Percentiles rank a stretch among this genome's conserved stretches.
Conservation (phyloP, 2,329 filamentous ascomycete species). For the Magnaporthiopsis poae region DNA sequence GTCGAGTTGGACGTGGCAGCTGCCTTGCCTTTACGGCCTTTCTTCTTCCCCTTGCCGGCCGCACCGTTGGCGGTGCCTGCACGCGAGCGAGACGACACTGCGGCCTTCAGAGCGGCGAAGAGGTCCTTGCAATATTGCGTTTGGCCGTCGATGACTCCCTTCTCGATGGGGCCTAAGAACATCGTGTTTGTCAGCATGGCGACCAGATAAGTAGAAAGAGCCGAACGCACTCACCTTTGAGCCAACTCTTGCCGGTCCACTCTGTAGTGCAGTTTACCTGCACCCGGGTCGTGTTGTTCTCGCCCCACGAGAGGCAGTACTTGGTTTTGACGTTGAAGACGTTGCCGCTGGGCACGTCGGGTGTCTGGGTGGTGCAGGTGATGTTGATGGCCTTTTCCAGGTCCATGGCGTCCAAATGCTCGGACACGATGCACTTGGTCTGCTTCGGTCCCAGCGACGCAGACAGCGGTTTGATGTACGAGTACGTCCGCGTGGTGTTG, state of each 20-base stretch:
- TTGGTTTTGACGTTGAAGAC: conserved; percentile 86
- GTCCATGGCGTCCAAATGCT: conserved; percentile 75
- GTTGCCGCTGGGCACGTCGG: conserved; percentile 89
- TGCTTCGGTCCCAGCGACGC: conserved; percentile 80
- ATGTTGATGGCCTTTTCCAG: conserved; percentile 78
- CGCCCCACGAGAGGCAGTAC: conserved; percentile 88
- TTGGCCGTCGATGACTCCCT: conserved; percentile 86
- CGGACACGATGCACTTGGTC: conserved; percentile 85
- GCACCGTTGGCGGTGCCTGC: conserved; percentile 36
- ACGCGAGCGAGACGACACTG: conserved; percentile 57
- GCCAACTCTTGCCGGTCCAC: conserved; percentile 96
- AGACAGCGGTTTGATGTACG: conserved; percentile 84
- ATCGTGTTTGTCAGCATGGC: conserved; percentile 8
- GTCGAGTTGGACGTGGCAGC: conserved; percentile 34
- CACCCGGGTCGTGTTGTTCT: conserved; percentile 73
- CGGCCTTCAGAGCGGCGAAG: conserved; percentile 61
- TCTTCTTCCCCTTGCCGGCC: conserved; percentile 51
- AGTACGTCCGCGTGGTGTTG: conserved; percentile 63
- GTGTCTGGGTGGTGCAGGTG: conserved; percentile 75
- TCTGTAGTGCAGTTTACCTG: conserved; percentile 85
- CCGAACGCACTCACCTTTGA: conserved; percentile 62
- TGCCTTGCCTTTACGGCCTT: conserved; percentile 39
- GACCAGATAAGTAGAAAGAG: background rate
- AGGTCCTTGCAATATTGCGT: conserved; percentile 72
- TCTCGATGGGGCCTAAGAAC: conserved; percentile 75